Evolutionary conservation across 1,284 basidiomycete species (phyloP).

Genomic region (Ustilago lituana): DNA sequence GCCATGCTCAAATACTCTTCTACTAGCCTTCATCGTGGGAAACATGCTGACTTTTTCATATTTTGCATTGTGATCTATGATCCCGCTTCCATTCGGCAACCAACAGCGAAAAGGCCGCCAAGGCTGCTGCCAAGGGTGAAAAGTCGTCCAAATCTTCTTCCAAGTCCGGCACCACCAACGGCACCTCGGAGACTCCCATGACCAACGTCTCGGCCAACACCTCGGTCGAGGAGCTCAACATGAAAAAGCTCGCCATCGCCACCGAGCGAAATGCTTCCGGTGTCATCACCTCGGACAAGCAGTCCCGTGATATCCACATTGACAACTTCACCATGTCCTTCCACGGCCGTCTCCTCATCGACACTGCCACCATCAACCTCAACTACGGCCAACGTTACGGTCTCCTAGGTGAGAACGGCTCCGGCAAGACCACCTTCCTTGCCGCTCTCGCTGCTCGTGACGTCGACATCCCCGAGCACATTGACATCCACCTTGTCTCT

Average conservation of each 20-base stretch:
- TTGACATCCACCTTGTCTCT: conserved; percentile 95
- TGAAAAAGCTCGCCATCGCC: conserved; percentile 65
- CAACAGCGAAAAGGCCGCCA: conserved; percentile 66
- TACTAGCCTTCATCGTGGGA: too few species aligned
- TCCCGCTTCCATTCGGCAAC: not conserved
- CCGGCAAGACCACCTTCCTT: conserved; percentile 82
- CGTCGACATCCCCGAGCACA: conserved; percentile 91
- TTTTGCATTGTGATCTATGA: not conserved
- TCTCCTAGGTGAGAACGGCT: conserved; percentile 94
- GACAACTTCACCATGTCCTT: conserved; percentile 95
- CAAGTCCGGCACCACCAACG: conserved; percentile 55
- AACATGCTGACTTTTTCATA: not conserved
- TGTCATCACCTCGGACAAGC: conserved; percentile 89
- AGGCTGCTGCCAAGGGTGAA: conserved; percentile 62
- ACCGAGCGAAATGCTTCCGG: conserved; percentile 71
- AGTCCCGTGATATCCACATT: conserved; percentile 96
- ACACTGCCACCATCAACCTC: conserved; percentile 86
- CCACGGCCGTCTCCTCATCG: conserved; percentile 92
- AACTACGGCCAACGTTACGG: conserved; percentile 97
- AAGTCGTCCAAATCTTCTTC: conserved; percentile 53
- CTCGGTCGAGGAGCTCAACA: conserved; percentile 58
- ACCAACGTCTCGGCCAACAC: conserved; percentile 56
- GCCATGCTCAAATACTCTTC: too few species aligned
- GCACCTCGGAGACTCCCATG: conserved; percentile 51
- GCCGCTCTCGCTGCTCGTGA: conserved; percentile 71